Base-by-base conservation (phyloP, 2,329 filamentous ascomycete species). In the Apiospora aurea region DNA sequence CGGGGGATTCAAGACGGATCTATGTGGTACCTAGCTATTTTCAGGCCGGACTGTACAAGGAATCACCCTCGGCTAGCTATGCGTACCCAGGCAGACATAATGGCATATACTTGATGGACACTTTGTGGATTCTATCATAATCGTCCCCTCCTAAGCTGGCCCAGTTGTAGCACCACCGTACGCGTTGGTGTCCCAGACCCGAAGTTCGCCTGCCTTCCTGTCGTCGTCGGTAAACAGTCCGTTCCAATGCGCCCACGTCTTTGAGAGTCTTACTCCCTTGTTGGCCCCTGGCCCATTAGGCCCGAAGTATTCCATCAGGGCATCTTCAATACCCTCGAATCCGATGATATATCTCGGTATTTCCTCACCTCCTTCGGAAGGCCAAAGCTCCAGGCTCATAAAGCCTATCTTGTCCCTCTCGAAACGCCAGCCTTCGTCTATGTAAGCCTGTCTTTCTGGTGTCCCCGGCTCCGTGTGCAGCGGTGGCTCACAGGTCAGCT, bases 401-500 rank as follows among this genome's bases (percentile, higher is more conserved):
- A 94, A 96, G 0, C 74, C 75, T 44, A 75, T 80, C 7, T 92
- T 89, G 73, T 93, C 81, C 13, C 85, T 88, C 82, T 97, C 98
- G 84, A 99, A 99, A 64, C 92, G 87, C 80, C 97, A 95, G 10
- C 95, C 95, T 84, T 99, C 96, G 80, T 98, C 95, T 21, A 92
- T 84, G 82, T 99, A 99, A 1, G 79, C 79, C 1, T 83, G 85
- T 57, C 95, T 90, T 79, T 93, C 88, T 7, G 82, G 81, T 0
- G 88, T 85, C 38, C 87, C 85, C 0, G 95, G 86, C 2, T 80
- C 80, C 0, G 89, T 89, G 77, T 92, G 84, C 16, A 99, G 83
- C 0, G 96, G 96, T 1, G 96, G 96, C 76, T 98, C 95, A 81
- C 96, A 99, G 7, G 93, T 93, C 21, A 98, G 85, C 0, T 95